Evolutionary conservation across 169 alveolate species (phyloP), one percentile per base, ranked within the genome.

Genomic region (Sarcocystis neurona): DNA sequence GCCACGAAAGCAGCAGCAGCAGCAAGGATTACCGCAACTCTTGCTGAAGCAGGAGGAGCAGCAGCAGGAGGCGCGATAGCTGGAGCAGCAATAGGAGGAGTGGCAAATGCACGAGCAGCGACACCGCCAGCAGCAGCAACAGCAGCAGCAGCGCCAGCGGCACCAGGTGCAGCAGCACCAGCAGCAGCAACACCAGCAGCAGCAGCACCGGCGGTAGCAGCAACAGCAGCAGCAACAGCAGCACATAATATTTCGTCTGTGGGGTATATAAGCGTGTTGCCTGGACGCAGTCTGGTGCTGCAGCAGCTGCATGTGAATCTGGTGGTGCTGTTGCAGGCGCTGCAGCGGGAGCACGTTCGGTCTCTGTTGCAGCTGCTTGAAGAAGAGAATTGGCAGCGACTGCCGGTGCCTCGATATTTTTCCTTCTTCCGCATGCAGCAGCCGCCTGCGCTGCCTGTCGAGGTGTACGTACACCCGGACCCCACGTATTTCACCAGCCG

Each of bases 321-420:
- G 60, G 37, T 20, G 46, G 37, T 63, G 8, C 79, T 74, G 2
- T 6, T 82, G 44, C 47, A 56, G 10, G 44, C 72, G 46, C 63
- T 82, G 4, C 53, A 82, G 37, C 39, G 30, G 18, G 66, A 23
- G 37, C 44, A 53, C 37, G 18, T 63, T 15, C 66, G 41, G n/a
- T 30, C 39, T 1, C 58, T 82, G 77, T 66, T 82, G 47, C 80
- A 82, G 30, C 79, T 56, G 2, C 34, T 82, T 32, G 37, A 48
- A 48, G 66, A n/a, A 27, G 89, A 82, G 66, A 82, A 10, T 34
- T 82, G 89, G 89, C 77, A 82, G 43, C 58, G 89, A 30, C 78
- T 60, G 44, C 89, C 89, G 37, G 89, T 82, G 41, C 34, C 44
- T 43, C 66, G 79, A 32, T 23, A 44, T 20, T 41, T 58, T 43